Evolutionary conservation across 768 basidiomycete species (phyloP), one percentile per base, ranked within the genome.

Genomic region (Macrolepiota fuliginosa): DNA sequence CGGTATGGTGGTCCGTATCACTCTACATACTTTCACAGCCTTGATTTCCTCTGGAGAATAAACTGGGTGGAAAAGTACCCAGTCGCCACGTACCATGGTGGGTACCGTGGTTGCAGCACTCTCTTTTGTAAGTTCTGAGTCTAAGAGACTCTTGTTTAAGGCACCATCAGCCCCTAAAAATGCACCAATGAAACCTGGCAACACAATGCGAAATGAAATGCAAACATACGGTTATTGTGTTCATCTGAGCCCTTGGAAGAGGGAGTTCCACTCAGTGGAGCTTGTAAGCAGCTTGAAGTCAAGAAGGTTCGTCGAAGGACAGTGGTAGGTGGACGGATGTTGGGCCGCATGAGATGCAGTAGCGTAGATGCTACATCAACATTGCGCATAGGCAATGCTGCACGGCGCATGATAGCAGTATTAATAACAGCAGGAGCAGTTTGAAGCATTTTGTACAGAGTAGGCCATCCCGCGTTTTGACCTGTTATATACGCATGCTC

Each of bases 1-100:
- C 39, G 22, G 24, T 40, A 39, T 3, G 7, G 29, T 19, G 25
- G 47, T 22, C 36, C 7, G 25, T 22, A 58, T 42, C 10, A 62
- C 2, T 3, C 25, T 5, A 9, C 74, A 54, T 67, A 90, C 91
- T 73, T 90, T 77, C 15, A 92, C 91, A 13, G 90, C 82, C 64
- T 77, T 85, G 54, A 93, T 70, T 69, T 94, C 92, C 39, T 85
- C 84, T 17, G 76, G 72, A 5, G 90, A 85, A 71, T 98, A 98
- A 1, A 96, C 94, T 0, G 96, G 96, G 70, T 96, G 93, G 70
- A 94, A 93, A 1, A 97, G 76, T 11, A 96, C 93, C 93, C 94
- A 97, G 67, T 92, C 91, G 1, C 91, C 91, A 42, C 78, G 81
- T 54, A 86, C 72, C 69, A 79, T 81, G 2, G 79, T 76, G 2